Percentiles rank a stretch among this genome's conserved stretches.
These are phyloP conservation scores for Daldinia decipiens DNA, from an alignment of 495 filamentous ascomycete genomes.

Conservation along the genomic window DNA sequence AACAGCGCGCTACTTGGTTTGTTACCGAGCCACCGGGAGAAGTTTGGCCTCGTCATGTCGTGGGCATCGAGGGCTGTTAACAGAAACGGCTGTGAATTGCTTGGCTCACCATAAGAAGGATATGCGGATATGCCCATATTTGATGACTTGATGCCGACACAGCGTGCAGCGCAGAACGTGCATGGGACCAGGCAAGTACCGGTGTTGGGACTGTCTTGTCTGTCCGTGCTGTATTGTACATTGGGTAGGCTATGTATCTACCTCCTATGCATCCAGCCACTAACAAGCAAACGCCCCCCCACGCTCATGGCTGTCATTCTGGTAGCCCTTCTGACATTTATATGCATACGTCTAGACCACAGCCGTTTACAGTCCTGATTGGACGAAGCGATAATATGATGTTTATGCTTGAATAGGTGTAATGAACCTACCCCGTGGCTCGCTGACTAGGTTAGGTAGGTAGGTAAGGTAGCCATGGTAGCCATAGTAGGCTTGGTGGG, in stretches of 20 bases:
- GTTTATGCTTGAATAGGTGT: neutral
- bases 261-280: constrained; percentile 11
- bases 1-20: neutral
- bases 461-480: neutral
- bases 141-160: neutral
- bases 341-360: neutral
- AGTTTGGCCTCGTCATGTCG: neutral
- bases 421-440: constrained; percentile 3
- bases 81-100: neutral
- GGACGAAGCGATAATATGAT: constrained; percentile 4
- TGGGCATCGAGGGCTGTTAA: neutral
- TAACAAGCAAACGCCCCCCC: neutral
- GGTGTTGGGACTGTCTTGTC: neutral
- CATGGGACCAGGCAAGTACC: constrained; percentile 8
- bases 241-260: neutral
- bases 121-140: neutral
- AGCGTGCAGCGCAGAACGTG: neutral
- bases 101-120: neutral
- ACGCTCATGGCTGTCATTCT: constrained; percentile 11
- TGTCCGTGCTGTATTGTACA: neutral
- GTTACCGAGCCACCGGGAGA: neutral
- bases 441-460: constrained; percentile 7
- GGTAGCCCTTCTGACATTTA: neutral
- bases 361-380: neutral
- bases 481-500: neutral